Evolutionary conservation across 345 rosid species (phyloP), one percentile per base, ranked within the genome.

Genomic region (Schrenkiella parvula): DNA sequence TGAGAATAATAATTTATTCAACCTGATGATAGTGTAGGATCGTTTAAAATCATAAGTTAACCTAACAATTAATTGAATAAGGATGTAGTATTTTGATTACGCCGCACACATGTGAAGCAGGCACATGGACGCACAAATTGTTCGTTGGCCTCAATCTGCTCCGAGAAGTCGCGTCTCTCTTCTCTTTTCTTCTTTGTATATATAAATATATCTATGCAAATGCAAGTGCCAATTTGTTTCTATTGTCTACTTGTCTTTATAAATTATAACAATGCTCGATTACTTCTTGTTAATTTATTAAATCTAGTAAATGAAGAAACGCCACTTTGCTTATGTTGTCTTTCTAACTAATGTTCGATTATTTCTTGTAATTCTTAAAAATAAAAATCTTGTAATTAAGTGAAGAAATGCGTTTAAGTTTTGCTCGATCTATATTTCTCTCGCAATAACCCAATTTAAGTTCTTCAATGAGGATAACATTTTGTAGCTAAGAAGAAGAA

Each of bases 81-180:
- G 6, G 62, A 29, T 48, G 15, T 18, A 4, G 17, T 15, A 43
- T 22, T 23, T 48, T 51, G 64, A 46, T 73, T 44, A 46, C 57
- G 71, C 57, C 57, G 74, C 74, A 75, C 74, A 68, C 34, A 68
- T 68, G 65, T 75, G 62, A 75, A 15, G 42, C 8, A 10, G 17
- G 59, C 73, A 52, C 75, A 44, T 55, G 66, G 79, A 61, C 19
- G 58, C 23, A 52, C 52, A 62, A 35, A 35, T 66, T 56, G 64
- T 63, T 68, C 43, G 75, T 65, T 70, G 76, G 68, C 76, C 53
- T 68, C 74, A 44, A 64, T 79, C 89, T 64, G 81, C 83, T 75
- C 48, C 92, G 85, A 84, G 82, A 76, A 82, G 89, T 86, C 88
- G 85, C 92, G 54, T 80, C 74, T 64, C 68, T 63, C 22, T 46